Base-by-base conservation (phyloP, 768 basidiomycete species). In the Boletus edulis region DNA sequence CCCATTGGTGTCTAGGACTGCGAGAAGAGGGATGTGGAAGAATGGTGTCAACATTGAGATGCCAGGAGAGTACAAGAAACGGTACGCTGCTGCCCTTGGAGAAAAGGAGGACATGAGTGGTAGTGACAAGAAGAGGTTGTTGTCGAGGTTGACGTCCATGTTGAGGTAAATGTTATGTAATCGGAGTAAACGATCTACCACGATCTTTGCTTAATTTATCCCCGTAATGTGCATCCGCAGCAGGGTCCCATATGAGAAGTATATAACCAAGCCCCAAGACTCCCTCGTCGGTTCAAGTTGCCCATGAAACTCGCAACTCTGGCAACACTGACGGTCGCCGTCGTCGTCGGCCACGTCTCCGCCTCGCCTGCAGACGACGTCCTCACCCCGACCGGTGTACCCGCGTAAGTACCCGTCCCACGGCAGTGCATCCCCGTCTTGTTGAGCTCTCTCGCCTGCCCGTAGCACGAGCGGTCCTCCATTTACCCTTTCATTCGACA, bases 31-130 rank as follows among this genome's bases (percentile, higher is more conserved):
- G 0, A 88, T 94, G 78, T 96, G 93, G 93, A 74, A 71, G 27
- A 58, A 78, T 4, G 84, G 83, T 1, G 63, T 61, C 0, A 61
- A 58, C 6, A 73, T 74, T 14, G 94, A 95, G 60, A 83, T 81
- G 9, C 94, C 94, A 0, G 81, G 84, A 1, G 85, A 88, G 46
- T 95, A 89, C 70, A 95, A 97, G 73, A 83, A 82, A 34, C 78
- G 90, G 35, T 70, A 84, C 61, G 78, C 80, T 0, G 53, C 10
- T 15, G 66, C 64, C 0, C 31, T 63, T 3, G 58, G 54, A 12
- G 31, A 44, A 12, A 52, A 31, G 2, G 31, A 4, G 37, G 32
- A 42, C 17, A 2, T 3, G 5, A 34, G 14, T 11, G 44, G 37
- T 5, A 20, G n/a, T 5, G n/a, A 32, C 5, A 32, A 35, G 55